A percentile compares a stretch with the other conserved stretches of the same genome.
Evolutionary conservation across 257 asterid genomes (phyloP).

Genomic region (Gynochthodes officinalis): DNA sequence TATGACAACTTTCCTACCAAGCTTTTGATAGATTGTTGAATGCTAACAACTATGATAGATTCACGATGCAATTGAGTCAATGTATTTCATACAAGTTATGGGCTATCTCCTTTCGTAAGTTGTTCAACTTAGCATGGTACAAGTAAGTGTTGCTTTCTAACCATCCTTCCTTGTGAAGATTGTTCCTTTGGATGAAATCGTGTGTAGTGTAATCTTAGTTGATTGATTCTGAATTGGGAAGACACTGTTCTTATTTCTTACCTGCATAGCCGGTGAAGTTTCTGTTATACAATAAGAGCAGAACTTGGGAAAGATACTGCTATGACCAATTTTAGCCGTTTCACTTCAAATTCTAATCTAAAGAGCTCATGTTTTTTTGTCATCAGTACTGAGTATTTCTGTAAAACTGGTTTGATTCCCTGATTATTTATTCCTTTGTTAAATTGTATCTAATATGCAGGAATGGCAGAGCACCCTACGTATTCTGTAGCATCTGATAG

Average conservation of each 20-base stretch:
- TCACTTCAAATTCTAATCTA: neutral
- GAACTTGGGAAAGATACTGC: neutral
- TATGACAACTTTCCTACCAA: neutral
- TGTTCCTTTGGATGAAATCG: neutral
- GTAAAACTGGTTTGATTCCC: neutral
- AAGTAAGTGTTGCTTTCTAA: neutral
- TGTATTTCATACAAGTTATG: neutral
- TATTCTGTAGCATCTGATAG: slow-evolving; percentile 86
- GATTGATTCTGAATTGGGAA: neutral
- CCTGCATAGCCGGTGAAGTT: neutral
- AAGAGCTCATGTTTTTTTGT: neutral
- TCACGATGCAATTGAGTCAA: neutral
- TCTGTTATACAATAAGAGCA: neutral
- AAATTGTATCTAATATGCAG: slow-evolving; percentile 10
- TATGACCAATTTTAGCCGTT: neutral
- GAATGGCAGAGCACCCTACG: slow-evolving; percentile 85
- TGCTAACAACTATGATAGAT: neutral
- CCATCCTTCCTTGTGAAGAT: neutral
- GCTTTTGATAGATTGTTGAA: neutral
- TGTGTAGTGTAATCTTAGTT: neutral
- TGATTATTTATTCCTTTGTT: neutral
- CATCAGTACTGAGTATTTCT: neutral
- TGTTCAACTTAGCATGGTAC: no score
- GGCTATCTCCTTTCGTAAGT: no score
- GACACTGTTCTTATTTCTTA: neutral